Base-by-base conservation (phyloP, 2,329 filamentous ascomycete species). In the Monilinia fructigena region DNA sequence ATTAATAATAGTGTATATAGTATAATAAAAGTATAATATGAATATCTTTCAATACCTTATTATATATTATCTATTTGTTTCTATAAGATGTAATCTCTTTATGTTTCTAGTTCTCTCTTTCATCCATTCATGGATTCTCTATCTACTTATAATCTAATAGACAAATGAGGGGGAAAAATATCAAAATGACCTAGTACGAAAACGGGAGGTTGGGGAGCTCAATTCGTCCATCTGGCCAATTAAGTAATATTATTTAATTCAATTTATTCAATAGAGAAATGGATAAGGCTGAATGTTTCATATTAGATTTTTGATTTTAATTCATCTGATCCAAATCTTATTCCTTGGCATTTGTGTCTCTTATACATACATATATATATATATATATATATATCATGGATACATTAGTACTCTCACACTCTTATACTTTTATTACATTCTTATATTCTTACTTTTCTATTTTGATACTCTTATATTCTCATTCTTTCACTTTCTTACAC, bases 241-340 rank as follows among this genome's bases (percentile, higher is more conserved):
- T 7, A 35, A 35, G 6, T 35, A 4, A 48, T 23, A 8, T 20
- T 45, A 3, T 16, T 28, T 20, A 0, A 45, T 28, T 28, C 23
- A 28, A 35, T 35, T 31, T 35, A 35, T 26, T 23, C n/a, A 5
- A 0, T 20, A 23, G n/a, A 55, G 20, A 40, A 40, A 59, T 47
- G 55, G 55, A 31, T 35, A 59, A 59, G 56, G 56, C 56, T 59
- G 26, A 59, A 48, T 59, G 42, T 48, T 59, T 47, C 55, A 58
- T 59, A 4, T 56, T 28, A n/a, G 28, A 2, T 4, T 28, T 28
- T 7, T 26, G 20, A 31, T 40, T 28, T 18, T 16, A 10, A 14
- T 31, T n/a, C 23, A 58, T 47, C 40, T 12, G 38, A 40, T 40
- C 31, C 38, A 16, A 56, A 45, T 58, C 55, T 31, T 11, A 58